Evolutionary conservation across 192 early-diverging fungal genomes (phyloP).

Genomic region (Backusella westeae): DNA sequence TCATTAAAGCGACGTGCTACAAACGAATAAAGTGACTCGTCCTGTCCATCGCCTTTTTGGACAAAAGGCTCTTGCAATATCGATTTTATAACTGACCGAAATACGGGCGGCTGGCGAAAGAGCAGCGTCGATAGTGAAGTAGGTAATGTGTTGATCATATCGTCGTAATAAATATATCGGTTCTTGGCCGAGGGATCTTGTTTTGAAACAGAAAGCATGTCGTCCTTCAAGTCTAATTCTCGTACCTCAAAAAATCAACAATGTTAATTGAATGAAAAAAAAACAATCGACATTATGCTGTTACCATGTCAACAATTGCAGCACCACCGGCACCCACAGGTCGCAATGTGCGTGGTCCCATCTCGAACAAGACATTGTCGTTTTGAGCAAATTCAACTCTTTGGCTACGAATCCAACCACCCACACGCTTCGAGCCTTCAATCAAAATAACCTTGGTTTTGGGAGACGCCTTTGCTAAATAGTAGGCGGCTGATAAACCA

Average conservation of each 20-base stretch:
- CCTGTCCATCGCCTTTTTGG: constrained; percentile 30
- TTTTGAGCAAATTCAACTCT: constrained; percentile 36
- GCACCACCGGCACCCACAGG: constrained; percentile 67
- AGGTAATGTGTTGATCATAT: constrained; percentile 67
- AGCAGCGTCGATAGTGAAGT: constrained; percentile 33
- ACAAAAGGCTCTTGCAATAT: constrained; percentile 60
- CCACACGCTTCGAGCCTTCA: constrained; percentile 65
- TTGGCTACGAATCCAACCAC: constrained; percentile 87
- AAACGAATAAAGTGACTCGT: constrained; percentile 89
- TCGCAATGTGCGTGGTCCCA: constrained; percentile 82
- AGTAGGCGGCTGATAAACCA: constrained; percentile 83
- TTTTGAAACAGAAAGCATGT: constrained; percentile 58
- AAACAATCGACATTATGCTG: background rate
- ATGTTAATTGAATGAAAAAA: background rate
- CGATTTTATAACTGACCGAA: constrained; percentile 56
- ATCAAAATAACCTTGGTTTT: constrained; percentile 66
- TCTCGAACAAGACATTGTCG: constrained; percentile 61
- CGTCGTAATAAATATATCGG: constrained; percentile 77
- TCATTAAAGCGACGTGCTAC: constrained; percentile 73
- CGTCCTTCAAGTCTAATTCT: constrained; percentile 20
- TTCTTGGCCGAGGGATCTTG: constrained; percentile 73
- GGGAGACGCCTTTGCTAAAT: constrained; percentile 52
- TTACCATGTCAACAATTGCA: constrained; percentile 76
- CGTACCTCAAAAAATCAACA: constrained; percentile 54
- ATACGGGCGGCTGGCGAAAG: constrained; percentile 34